phyloP scores from a whole-genome alignment of 768 basidiomycete species.

The Rubroboletus pulcherrimus region DNA sequence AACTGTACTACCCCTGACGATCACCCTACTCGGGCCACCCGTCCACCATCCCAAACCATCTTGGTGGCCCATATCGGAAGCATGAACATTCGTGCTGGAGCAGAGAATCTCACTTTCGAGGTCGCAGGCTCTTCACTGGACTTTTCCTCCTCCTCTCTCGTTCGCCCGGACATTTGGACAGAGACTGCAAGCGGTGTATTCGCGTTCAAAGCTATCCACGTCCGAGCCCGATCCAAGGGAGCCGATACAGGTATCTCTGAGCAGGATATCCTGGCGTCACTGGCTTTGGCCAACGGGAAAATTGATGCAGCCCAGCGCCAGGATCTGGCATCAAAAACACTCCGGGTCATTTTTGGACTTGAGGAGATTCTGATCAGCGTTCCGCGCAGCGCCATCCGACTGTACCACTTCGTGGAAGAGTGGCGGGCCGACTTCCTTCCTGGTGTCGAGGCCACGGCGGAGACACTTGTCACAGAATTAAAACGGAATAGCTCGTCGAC shows the following conservation, averaged over 20 bases:
- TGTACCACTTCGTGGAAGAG: slow-evolving; percentile 76
- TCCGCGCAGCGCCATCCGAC: slow-evolving; percentile 75
- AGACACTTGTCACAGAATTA: slow-evolving; percentile 63
- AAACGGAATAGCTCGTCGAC: slow-evolving; percentile 39
- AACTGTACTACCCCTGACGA: neutral
- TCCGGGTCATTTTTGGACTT: slow-evolving; percentile 44
- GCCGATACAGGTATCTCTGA: slow-evolving; percentile 38
- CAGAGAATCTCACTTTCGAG: slow-evolving; percentile 67
- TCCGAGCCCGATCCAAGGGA: slow-evolving; percentile 54
- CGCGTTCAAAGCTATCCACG: slow-evolving; percentile 47
- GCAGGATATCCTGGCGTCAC: slow-evolving; percentile 59
- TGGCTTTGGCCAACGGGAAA: slow-evolving; percentile 46
- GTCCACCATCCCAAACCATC: slow-evolving; percentile 30
- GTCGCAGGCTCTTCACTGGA: slow-evolving; percentile 39
- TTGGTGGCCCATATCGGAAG: slow-evolving; percentile 40
- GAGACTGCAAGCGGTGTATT: slow-evolving; percentile 47
- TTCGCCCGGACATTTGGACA: slow-evolving; percentile 18
- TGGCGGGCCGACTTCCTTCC: slow-evolving; percentile 81
- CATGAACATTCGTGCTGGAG: slow-evolving; percentile 58
- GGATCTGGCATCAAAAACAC: slow-evolving; percentile 39
- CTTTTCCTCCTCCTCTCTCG: slow-evolving; percentile 22
- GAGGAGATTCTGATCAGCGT: slow-evolving; percentile 52
- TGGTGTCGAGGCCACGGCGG: slow-evolving; percentile 63
- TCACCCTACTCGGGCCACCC: neutral
- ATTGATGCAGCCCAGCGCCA: slow-evolving; percentile 45